A percentile compares a stretch with the other conserved stretches of the same genome.
These are phyloP conservation scores for Leptomonas seymouri DNA, from an alignment of 208 protist species.

Conservation along the genomic window DNA sequence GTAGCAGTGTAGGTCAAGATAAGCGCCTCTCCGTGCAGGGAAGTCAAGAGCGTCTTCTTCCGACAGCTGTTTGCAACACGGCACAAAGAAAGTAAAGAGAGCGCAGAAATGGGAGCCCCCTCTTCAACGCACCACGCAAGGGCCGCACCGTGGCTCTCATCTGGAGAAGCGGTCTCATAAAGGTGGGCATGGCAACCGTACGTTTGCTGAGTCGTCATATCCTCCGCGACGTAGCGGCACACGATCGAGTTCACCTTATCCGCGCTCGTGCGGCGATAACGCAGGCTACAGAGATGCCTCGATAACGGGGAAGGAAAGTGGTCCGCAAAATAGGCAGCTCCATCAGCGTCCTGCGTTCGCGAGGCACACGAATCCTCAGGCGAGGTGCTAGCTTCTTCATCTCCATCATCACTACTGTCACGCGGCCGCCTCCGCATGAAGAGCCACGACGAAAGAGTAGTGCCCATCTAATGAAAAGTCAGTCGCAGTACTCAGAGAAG, in stretches of 20 bases:
- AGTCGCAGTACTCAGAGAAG: background rate
- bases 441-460: background rate
- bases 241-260: conserved; percentile 21
- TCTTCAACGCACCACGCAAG: conserved; percentile 61
- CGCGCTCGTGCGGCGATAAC: conserved; percentile 2
- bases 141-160: conserved; percentile 62
- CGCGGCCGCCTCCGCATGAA: background rate
- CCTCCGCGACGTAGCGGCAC: conserved; percentile 46
- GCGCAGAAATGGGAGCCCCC: conserved; percentile 20
- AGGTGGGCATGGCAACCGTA: conserved; percentile 82
- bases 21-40: conserved; percentile 19
- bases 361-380: background rate
- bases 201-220: conserved; percentile 33
- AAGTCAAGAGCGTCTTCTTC: conserved; percentile 60
- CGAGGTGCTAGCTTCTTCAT: background rate
- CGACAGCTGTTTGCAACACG: conserved; percentile 81
- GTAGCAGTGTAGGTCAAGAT: conserved; percentile 52
- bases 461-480: background rate
- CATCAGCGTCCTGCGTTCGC: background rate
- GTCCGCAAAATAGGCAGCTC: background rate
- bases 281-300: conserved; percentile 24
- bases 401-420: background rate
- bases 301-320: background rate
- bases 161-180: conserved; percentile 48
- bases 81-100: conserved; percentile 58